Conservation (phyloP, 768 basidiomycete species). For the Leccinellum luteum region DNA sequence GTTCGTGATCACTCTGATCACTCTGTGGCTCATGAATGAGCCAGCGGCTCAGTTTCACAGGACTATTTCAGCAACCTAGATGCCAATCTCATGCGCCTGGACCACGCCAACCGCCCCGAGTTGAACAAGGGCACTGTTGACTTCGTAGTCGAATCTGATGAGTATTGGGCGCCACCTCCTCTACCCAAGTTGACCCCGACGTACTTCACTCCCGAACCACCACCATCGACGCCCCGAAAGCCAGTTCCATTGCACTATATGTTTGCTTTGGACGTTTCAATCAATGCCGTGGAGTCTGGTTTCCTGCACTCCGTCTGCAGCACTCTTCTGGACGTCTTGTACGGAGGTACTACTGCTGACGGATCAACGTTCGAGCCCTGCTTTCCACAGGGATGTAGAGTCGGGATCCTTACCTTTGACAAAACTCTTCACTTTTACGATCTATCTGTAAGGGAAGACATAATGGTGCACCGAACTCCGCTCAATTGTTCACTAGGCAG, state of each 20-base stretch:
- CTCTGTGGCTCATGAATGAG: constrained; percentile 4
- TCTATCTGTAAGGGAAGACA: constrained; percentile 61
- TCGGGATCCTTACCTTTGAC: constrained; percentile 88
- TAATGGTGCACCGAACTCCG: constrained; percentile 4
- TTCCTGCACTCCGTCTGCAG: constrained; percentile 66
- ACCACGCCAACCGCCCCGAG: constrained; percentile 81
- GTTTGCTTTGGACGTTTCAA: constrained; percentile 87
- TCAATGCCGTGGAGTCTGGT: constrained; percentile 63
- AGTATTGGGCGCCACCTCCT: constrained; percentile 84
- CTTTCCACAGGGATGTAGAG: constrained; percentile 50
- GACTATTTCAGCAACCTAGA: constrained; percentile 88
- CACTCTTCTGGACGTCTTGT: constrained; percentile 60
- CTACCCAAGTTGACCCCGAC: constrained; percentile 50
- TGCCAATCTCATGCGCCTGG: constrained; percentile 70
- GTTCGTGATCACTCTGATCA: constrained; percentile 42
- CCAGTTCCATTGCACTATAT: constrained; percentile 73
- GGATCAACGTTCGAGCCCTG: constrained; percentile 45
- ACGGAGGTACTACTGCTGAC: constrained; percentile 45
- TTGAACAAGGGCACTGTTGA: constrained; percentile 90
- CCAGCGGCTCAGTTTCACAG: constrained; percentile 51
- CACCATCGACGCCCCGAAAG: constrained; percentile 41
- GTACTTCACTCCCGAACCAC: constrained; percentile 51
- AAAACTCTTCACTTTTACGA: constrained; percentile 82
- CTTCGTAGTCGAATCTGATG: constrained; percentile 68
- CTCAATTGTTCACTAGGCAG: constrained; percentile 36